Evolutionary conservation across 2,329 filamentous ascomycete genomes (phyloP), one percentile per base, ranked within the genome.

Genomic region (Ophiostoma triangulosporum): DNA sequence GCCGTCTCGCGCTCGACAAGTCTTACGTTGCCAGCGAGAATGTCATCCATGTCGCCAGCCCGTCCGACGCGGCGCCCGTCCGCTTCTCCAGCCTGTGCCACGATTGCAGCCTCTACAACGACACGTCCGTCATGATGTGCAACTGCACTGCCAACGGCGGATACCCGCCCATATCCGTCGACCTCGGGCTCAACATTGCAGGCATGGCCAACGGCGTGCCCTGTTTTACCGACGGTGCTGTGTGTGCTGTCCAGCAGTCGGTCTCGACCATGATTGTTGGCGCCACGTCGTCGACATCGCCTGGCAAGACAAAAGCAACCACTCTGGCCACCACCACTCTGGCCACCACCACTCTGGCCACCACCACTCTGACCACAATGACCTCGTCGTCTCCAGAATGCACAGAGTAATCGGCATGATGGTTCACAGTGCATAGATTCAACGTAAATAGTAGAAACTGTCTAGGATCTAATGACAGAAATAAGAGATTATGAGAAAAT

Each of bases 181-280:
- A 57, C 33, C 48, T 57, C 5, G 52, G 45, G 5, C 32, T 51
- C 31, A 51, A 33, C 31, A 55, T 57, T 48, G 52, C 55, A 9
- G 38, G 45, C 15, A 48, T 48, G 20, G 26, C 29, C 26, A 12
- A 51, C 2, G 55, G 55, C 11, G 48, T 53, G 35, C 32, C 53
- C 12, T 57, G 55, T 33, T 57, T 57, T 12, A 55, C 50, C 1
- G 55, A 57, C 17, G 55, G 55, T 4, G 46, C 45, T 9, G 53
- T 55, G 27, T 57, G 53, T 9, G 53, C 46, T 17, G 43, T 46
- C 24, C 43, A 29, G 43, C 43, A 46, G 24, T 46, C 22, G 3
- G 26, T 17, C 2, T 29, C 15, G 6, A 31, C 15, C 4, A 46
- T 22, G 17, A 48, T 12, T 3, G 9, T 33, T 9, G 2, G 40